Evolutionary conservation across 192 early-diverging fungal genomes (phyloP).

Genomic region (Linnemannia exigua): DNA sequence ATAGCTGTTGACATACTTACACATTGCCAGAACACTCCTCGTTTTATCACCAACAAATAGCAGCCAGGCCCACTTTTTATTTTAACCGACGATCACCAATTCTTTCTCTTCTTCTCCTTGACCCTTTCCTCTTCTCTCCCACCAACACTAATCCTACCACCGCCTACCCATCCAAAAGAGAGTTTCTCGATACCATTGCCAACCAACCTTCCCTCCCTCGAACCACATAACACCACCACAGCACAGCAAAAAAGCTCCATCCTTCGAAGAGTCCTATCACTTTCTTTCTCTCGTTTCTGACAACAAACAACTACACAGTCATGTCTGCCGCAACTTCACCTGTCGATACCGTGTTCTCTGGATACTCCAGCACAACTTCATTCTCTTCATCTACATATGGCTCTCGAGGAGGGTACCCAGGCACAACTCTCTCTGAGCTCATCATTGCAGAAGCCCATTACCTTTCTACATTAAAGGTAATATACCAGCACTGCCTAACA

Average conservation of each 20-base stretch:
- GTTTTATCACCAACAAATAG: background rate
- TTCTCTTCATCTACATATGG: background rate
- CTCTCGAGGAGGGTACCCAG: background rate
- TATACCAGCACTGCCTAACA: background rate
- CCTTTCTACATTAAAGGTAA: slow-evolving; percentile 47
- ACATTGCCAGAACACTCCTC: background rate
- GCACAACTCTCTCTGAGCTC: slow-evolving; percentile 40
- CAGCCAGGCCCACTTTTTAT: background rate
- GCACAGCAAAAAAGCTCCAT: background rate
- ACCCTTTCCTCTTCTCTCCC: background rate
- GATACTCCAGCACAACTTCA: background rate
- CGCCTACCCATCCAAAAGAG: background rate
- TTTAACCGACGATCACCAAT: slow-evolving; percentile 1
- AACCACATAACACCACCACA: background rate
- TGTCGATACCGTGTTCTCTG: slow-evolving; percentile 12
- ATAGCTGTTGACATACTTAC: background rate
- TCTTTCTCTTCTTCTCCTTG: background rate
- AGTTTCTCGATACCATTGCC: background rate
- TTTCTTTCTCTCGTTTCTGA: background rate
- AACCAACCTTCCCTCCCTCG: background rate
- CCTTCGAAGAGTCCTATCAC: background rate
- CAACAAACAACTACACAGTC: background rate
- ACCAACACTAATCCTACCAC: background rate
- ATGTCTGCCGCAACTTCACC: background rate
- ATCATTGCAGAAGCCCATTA: slow-evolving; percentile 51